Base-by-base conservation (phyloP, 1,139 yeast genomes). In the Scheffersomyces titani region DNA sequence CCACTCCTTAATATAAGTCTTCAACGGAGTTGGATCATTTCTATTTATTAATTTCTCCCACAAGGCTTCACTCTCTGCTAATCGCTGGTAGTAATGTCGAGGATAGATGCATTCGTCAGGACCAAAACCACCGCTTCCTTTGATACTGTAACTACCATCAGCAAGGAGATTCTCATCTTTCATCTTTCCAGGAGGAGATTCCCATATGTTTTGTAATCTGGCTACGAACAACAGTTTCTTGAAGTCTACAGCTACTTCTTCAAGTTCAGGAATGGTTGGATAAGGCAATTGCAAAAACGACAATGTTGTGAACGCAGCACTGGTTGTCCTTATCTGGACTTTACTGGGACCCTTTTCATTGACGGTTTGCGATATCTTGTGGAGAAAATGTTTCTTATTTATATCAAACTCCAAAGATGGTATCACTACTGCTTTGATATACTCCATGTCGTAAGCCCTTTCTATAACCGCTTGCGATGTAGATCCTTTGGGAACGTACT, bases 321-420 rank as follows among this genome's bases (percentile, higher is more conserved):
- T 62, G 2, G 77, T 74, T 21, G 59, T 54, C 19, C 69, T 58
- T 5, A 78, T 67, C 51, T 67, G 70, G 11, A 78, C 81, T 52
- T 69, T 66, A 51, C 60, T 71, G 0, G 84, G 83, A 0, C 84
- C 84, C 54, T 70, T 73, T 18, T 69, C 67, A 51, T 71, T 70
- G 16, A 78, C 70, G 0, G 66, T 65, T 0, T 57, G 22, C 20
- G 61, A 57, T 11, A 71, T 56, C 19, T 61, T 53, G 3, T 66
- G 62, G 24, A 78, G 59, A 50, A 65, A 67, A 51, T 74, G 72
- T 47, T 62, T 56, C 53, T 66, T 63, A 59, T 79, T 79, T 52
- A 78, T 67, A 52, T 72, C 75, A 59, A 69, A 72, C 58, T 73
- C 82, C 18, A 80, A 50, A 16, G 70, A 71, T 0, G 82, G 82